These are phyloP conservation scores for Moesziomyces aphidis DNA, from an alignment of 1,284 basidiomycete species.

Conservation along the genomic window DNA sequence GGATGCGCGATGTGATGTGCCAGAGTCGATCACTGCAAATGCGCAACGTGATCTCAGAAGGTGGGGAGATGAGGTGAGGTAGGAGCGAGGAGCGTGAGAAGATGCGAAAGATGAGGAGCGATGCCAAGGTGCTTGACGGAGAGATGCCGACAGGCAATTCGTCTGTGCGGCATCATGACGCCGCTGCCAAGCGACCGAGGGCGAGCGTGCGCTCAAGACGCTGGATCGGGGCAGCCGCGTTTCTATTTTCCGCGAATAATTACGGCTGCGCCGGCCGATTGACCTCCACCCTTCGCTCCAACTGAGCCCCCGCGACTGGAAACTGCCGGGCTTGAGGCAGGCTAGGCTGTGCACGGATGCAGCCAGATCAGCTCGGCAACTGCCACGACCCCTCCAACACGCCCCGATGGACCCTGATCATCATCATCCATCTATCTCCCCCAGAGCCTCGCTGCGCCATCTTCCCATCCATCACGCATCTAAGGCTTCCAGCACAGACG, in stretches of 20 bases:
- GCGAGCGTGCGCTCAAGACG: too few relatives aligned
- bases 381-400: neutral
- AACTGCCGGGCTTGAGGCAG: neutral
- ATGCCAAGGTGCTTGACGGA: constrained; percentile 1
- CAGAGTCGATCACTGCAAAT: neutral
- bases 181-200: neutral
- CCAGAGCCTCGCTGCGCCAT: constrained; percentile 5
- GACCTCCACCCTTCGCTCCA: constrained; percentile 10
- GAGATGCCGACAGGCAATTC: neutral
- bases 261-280: constrained; percentile 1
- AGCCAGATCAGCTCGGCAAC: neutral
- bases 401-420: constrained; percentile 10
- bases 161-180: constrained; percentile 11
- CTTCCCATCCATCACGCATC: neutral
- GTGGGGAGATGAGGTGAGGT: neutral
- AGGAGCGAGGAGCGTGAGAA: constrained; percentile 1
- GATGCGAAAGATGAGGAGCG: constrained; percentile 1
- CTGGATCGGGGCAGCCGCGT: neutral
- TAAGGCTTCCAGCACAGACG: neutral
- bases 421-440: neutral
- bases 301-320: neutral
- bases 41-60: neutral
- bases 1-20: constrained; percentile 1
- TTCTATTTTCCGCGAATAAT: constrained; percentile 7
- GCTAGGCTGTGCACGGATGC: constrained; percentile 42